phyloP scores from a whole-genome alignment of 331 rosid species.

The Rosa hybrid region DNA sequence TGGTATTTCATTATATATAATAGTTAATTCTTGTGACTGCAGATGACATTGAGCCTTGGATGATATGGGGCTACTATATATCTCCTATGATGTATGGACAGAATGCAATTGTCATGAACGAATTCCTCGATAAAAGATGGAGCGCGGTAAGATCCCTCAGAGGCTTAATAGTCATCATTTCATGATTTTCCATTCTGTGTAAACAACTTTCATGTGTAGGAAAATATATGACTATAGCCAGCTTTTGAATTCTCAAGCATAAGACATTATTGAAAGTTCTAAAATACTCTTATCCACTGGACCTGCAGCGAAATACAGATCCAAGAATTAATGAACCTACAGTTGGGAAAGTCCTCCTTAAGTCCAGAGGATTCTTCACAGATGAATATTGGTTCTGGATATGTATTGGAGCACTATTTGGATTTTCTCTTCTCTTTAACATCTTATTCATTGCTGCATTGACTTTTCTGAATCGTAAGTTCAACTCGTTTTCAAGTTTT shows the following conservation, averaged over 20 bases:
- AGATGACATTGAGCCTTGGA: slow-evolving; percentile 47
- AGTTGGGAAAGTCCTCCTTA: slow-evolving; percentile 43
- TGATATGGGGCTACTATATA: slow-evolving; percentile 48
- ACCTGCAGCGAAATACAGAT: slow-evolving; percentile 27
- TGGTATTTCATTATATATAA: neutral
- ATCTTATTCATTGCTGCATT: slow-evolving; percentile 38
- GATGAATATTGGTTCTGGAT: slow-evolving; percentile 44
- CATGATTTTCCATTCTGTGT: neutral
- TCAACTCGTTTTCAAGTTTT: neutral
- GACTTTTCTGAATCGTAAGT: slow-evolving; percentile 46
- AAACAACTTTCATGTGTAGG: neutral
- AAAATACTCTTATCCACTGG: neutral
- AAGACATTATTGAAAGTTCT: neutral
- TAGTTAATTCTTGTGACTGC: neutral
- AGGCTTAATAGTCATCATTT: neutral
- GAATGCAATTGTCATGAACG: slow-evolving; percentile 50
- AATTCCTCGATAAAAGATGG: slow-evolving; percentile 54
- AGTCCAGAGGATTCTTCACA: slow-evolving; percentile 35
- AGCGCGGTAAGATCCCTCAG: slow-evolving; percentile 22
- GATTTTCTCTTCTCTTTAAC: slow-evolving; percentile 40
- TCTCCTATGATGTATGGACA: slow-evolving; percentile 56
- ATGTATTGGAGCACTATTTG: slow-evolving; percentile 41
- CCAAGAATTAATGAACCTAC: slow-evolving; percentile 25
- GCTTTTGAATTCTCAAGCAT: neutral
- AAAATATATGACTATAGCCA: neutral